A percentile compares a stretch with the other conserved stretches of the same genome.
Evolutionary conservation across 1,284 basidiomycete species (phyloP).

Genomic region (Stereum hirsutum): DNA sequence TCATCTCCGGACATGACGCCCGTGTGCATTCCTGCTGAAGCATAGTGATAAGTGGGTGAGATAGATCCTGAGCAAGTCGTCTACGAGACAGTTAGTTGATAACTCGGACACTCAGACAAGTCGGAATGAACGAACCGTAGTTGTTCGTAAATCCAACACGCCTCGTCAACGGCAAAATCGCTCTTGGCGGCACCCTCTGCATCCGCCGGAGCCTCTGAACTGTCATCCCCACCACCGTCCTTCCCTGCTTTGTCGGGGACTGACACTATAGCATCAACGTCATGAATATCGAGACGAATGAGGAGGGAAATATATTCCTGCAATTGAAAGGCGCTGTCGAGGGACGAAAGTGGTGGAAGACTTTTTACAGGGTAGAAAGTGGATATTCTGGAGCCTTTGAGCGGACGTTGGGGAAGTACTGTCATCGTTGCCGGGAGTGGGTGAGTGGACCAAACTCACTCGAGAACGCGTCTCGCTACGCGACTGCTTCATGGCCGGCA

Average conservation of each 20-base stretch:
- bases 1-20: slow-evolving; percentile 89
- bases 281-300: slow-evolving; percentile 80
- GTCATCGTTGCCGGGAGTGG: slow-evolving; percentile 14
- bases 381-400: slow-evolving; percentile 66
- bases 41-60: slow-evolving; percentile 81
- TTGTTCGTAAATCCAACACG: slow-evolving; percentile 95
- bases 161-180: slow-evolving; percentile 60
- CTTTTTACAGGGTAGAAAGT: slow-evolving; percentile 68
- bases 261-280: slow-evolving; percentile 75
- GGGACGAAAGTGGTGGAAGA: slow-evolving; percentile 53
- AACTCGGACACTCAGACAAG: background rate
- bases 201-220: slow-evolving; percentile 24
- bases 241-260: slow-evolving; percentile 39
- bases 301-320: slow-evolving; percentile 92
- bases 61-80: slow-evolving; percentile 87
- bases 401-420: slow-evolving; percentile 46
- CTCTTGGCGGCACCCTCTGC: slow-evolving; percentile 32
- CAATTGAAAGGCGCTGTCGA: slow-evolving; percentile 89
- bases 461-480: too few species aligned
- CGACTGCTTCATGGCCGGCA: too few species aligned
- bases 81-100: slow-evolving; percentile 28
- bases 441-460: background rate
- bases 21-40: slow-evolving; percentile 83
- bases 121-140: slow-evolving; percentile 50
- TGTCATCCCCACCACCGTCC: slow-evolving; percentile 19